Base-by-base conservation (phyloP, 495 filamentous ascomycete genomes). In the Trichocladium uniseriatum region DNA sequence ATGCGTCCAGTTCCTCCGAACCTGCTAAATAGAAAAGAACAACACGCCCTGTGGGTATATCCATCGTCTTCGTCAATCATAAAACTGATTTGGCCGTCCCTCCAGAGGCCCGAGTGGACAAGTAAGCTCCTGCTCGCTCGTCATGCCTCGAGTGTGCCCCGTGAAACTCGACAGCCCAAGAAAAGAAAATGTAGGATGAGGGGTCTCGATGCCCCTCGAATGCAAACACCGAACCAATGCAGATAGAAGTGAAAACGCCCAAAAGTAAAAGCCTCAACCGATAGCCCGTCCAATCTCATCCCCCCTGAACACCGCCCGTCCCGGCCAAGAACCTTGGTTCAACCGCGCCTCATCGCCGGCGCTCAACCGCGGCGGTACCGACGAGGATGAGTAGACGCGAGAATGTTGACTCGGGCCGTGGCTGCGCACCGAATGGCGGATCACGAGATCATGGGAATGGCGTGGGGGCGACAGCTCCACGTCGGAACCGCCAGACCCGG, bases 241-340 rank as follows among this genome's bases (percentile, higher is more conserved):
- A 29, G 5, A 29, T n/a, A n/a, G n/a, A n/a, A n/a, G n/a, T n/a
- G n/a, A n/a, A n/a, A 11, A 5, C 31, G 7, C 31, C 31, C 31
- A 32, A 29, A 29, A 29, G 27, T 5, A 29, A 29, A 29, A 10
- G 27, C 27, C 18, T 69, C 56, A 75, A 3, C 70, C 70, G 35
- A 75, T 67, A 3, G 71, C 70, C 28, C 66, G 55, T 9, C 72
- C 72, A 49, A 73, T 73, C 15, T 64, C 61, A 9, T 66, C 59
- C 15, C 62, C 56, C 27, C 57, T 62, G 19, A 68, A 57, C n/a
- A 61, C 54, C 15, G 69, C 64, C 24, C 69, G 64, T 6, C 63
- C 64, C 5, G 72, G 68, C 15, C 66, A 68, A 10, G 69, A 45
- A 1, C 67, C 68, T 9, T 56, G 64, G 2, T 2, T 14, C 5